Base-by-base conservation (phyloP, 2,329 filamentous ascomycete genomes). In the Calonectria multiphialidica region DNA sequence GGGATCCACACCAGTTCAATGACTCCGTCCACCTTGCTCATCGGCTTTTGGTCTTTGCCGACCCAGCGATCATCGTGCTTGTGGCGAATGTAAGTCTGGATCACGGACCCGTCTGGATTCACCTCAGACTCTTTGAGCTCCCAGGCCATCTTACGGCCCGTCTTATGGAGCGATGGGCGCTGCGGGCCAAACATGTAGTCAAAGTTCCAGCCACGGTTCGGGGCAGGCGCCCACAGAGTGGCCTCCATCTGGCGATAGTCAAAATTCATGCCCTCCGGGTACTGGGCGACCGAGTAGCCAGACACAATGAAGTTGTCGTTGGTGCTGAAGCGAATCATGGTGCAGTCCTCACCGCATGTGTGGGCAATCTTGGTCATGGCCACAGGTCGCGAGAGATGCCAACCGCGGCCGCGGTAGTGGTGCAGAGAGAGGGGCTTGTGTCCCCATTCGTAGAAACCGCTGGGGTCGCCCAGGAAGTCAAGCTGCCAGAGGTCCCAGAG, bases 371-470 rank as follows among this genome's bases (percentile, higher is more conserved):
- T 88, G 75, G 88, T 87, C 79, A 90, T 87, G 73, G 90, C 87
- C 77, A 87, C 87, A 62, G 91, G 89, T 69, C 86, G 84, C 40
- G 88, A 88, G 25, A 81, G 79, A 80, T 90, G 89, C 89, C 89
- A 91, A 68, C 88, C 86, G 50, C 88, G 88, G 57, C 89, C 89
- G 77, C 91, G 91, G 85, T 91, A 92, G 83, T 93, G 90, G 81
- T 93, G 91, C 25, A 93, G 85, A 9, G 89, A 91, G 25, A 92
- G 84, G 1, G 91, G 90, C 74, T 88, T 87, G 74, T 90, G 87
- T 35, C 90, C 90, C 45, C 88, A 88, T 82, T 93, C 91, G 81
- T 92, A 93, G 82, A 92, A 92, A 5, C 91, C 91, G 0, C 89
- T 89, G 4, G 90, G 88, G 78, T 92, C 90, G 59, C 88, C 88